Percentiles rank a stretch among this genome's conserved stretches.
Evolutionary conservation across 805 yeast species (phyloP).

Genomic region (Metschnikowia hibisci): DNA sequence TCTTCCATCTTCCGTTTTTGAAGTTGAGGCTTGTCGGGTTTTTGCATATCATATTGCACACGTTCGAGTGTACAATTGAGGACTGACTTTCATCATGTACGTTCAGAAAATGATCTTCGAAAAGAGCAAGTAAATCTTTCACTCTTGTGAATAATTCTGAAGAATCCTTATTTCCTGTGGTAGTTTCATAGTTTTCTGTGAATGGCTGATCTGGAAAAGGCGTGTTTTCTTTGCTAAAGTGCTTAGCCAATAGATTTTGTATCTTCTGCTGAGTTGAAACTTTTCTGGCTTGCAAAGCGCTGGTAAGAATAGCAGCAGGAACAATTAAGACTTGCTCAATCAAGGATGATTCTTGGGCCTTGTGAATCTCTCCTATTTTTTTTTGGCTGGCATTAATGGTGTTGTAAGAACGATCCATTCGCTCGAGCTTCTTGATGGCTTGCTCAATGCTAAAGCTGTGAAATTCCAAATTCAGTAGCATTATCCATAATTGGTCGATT

Average conservation of each 20-base stretch:
- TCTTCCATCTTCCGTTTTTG: conserved; percentile 12
- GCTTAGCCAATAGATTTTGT: background rate
- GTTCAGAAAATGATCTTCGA: background rate
- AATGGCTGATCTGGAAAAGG: background rate
- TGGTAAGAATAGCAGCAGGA: background rate
- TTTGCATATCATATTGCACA: conserved; percentile 5
- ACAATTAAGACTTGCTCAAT: background rate
- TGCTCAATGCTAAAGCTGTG: too few relatives aligned
- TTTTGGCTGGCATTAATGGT: too few relatives aligned
- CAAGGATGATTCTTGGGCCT: too few relatives aligned
- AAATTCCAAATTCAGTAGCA: too few relatives aligned
- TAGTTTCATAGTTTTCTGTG: background rate
- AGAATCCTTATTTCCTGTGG: background rate
- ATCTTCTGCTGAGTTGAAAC: background rate
- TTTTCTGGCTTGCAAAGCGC: conserved; percentile 1
- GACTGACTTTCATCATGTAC: background rate
- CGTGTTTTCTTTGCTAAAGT: background rate
- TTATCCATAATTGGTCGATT: too few relatives aligned
- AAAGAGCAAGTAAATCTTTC: background rate
- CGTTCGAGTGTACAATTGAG: background rate
- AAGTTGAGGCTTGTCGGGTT: conserved; percentile 1
- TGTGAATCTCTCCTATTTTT: too few relatives aligned
- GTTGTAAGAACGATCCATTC: too few relatives aligned
- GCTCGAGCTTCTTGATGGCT: too few relatives aligned
- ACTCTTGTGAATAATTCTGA: background rate